Evolutionary conservation across 441 rosid genomes (phyloP), one percentile per base, ranked within the genome.

Genomic region (Arabidopsis lyrata): DNA sequence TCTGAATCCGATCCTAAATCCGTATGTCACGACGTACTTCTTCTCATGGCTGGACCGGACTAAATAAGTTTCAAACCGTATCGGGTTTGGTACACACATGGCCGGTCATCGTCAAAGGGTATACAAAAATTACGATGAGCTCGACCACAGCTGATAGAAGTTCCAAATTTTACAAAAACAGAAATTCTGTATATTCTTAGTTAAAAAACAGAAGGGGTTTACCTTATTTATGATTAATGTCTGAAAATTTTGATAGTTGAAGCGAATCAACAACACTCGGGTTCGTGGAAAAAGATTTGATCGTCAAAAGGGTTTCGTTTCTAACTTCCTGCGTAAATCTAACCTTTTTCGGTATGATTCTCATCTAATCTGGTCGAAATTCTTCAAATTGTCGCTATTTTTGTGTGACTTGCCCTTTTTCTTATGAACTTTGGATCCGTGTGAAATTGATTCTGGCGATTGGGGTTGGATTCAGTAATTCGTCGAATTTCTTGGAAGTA

Each of bases 281-380:
- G 22, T 69, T 62, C 54, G 74, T 61, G 49, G 45, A 27, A 44
- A 16, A 42, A 18, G 36, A 69, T 69, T 63, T 47, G 38, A 48
- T 47, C 66, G 3, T 24, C 0, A 27, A 29, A 29, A 54, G 64
- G 64, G 29, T 36, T 66, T 35, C 8, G 8, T 35, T 35, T 5
- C 27, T 8, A 10, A 67, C 59, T 5, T 7, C 31, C 42, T 57
- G 27, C 57, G 22, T 34, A 18, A 75, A 53, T 61, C 35, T 44
- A 44, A 42, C 48, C n/a, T 67, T 52, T 9, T 31, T 45, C 52
- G 52, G 75, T 76, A 63, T 66, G 27, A 48, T 48, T 66, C 39
- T 70, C 49, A 15, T 72, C 3, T 50, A 39, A 1, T 31, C 15
- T 48, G 5, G 1, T 48, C 35, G 13, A 6, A 42, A 57, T 48